Evolutionary conservation across 805 yeast genomes (phyloP).

Genomic region (Blastobotrys robertii): DNA sequence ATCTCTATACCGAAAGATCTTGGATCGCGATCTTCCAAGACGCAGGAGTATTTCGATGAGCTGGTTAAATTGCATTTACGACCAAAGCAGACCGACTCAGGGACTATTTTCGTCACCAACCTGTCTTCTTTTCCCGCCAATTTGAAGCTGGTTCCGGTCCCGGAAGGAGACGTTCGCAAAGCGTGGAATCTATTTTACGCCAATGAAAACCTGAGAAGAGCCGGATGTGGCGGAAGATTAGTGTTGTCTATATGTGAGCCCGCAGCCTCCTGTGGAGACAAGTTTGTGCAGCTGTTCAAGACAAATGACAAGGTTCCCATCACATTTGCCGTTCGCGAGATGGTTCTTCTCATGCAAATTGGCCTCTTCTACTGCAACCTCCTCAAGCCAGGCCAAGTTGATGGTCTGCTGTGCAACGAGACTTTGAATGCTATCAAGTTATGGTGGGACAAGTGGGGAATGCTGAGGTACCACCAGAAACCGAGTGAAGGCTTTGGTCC

Average conservation of each 20-base stretch:
- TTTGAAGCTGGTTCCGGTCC: slow-evolving; percentile 60
- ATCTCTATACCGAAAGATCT: slow-evolving; percentile 42
- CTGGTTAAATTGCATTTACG: slow-evolving; percentile 56
- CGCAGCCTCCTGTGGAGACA: slow-evolving; percentile 68
- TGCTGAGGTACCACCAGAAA: slow-evolving; percentile 21
- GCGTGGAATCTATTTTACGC: slow-evolving; percentile 53
- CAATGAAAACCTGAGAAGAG: slow-evolving; percentile 64
- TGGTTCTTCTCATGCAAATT: slow-evolving; percentile 66
- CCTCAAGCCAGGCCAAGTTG: slow-evolving; percentile 58
- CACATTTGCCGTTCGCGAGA: slow-evolving; percentile 58
- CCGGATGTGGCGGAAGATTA: slow-evolving; percentile 81
- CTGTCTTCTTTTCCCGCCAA: slow-evolving; percentile 72
- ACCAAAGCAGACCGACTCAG: slow-evolving; percentile 52
- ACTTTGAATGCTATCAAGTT: slow-evolving; percentile 60
- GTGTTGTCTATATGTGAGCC: slow-evolving; percentile 63
- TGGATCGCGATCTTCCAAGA: slow-evolving; percentile 38
- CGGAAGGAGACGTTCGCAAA: slow-evolving; percentile 29
- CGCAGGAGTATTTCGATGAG: slow-evolving; percentile 56
- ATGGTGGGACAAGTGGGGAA: slow-evolving; percentile 81
- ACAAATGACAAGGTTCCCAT: slow-evolving; percentile 42
- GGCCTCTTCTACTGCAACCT: slow-evolving; percentile 69
- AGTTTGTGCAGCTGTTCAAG: slow-evolving; percentile 66
- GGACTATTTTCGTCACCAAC: slow-evolving; percentile 68
- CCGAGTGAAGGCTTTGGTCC: slow-evolving; percentile 53
- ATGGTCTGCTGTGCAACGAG: slow-evolving; percentile 72